phyloP scores from a whole-genome alignment of 805 yeast genomes.

The Saccharomyces kudriavzevii region DNA sequence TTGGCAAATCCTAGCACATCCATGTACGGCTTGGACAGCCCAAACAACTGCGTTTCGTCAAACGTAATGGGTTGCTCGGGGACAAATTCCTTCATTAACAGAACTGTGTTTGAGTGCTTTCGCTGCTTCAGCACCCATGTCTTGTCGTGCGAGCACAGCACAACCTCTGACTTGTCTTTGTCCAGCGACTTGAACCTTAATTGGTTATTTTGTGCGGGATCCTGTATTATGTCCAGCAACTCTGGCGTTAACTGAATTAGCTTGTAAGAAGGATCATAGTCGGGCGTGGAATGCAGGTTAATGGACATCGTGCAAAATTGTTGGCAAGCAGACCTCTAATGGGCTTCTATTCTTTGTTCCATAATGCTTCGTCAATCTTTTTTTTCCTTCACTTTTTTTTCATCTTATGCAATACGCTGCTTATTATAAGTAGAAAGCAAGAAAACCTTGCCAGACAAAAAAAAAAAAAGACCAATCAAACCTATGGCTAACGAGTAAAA shows the following conservation, averaged over 20 bases:
- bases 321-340: background rate
- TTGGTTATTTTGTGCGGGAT: constrained; percentile 3
- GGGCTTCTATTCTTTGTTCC: background rate
- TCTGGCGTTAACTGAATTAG: constrained; percentile 48
- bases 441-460: background rate
- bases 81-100: constrained; percentile 37
- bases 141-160: constrained; percentile 46
- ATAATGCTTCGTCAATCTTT: background rate
- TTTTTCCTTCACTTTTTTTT: background rate
- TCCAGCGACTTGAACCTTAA: constrained; percentile 28
- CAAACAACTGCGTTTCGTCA: constrained; percentile 24
- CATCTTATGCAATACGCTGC: background rate
- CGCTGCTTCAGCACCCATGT: constrained; percentile 68
- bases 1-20: constrained; percentile 26
- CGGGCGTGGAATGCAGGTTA: constrained; percentile 15
- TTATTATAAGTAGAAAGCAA: background rate
- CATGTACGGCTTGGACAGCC: constrained; percentile 29
- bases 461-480: background rate
- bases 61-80: constrained; percentile 12
- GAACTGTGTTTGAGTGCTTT: constrained; percentile 81
- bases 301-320: constrained; percentile 6
- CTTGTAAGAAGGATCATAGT: constrained; percentile 34
- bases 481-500: background rate
- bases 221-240: constrained; percentile 32
- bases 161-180: constrained; percentile 36